Conservation (phyloP, 202 grass and related monocot genomes). For the Carex sylvatica region DNA sequence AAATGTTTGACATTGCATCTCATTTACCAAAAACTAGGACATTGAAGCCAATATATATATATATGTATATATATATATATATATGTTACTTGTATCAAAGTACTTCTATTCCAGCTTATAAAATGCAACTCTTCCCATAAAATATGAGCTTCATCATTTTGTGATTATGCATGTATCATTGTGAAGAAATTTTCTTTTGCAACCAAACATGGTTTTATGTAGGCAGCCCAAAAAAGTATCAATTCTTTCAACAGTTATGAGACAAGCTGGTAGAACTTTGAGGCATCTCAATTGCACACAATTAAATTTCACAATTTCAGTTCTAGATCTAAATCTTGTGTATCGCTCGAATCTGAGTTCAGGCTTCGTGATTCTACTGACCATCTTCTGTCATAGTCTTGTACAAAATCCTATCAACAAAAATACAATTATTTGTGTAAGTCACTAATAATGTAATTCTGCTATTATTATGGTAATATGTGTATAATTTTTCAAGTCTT, state of each 20-base stretch:
- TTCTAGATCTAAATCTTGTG: conserved; percentile 31
- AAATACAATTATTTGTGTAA: neutral
- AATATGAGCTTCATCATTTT: conserved; percentile 4
- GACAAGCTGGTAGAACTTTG: neutral
- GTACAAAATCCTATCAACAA: conserved; percentile 18
- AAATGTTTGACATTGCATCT: neutral
- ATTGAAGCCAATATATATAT: neutral
- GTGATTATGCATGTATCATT: neutral
- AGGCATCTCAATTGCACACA: conserved; percentile 18
- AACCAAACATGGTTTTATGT: conserved; percentile 7
- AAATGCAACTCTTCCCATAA: neutral
- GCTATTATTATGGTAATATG: neutral
- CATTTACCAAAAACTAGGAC: conserved; percentile 1
- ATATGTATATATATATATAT: too few species aligned
- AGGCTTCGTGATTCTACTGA: conserved; percentile 1
- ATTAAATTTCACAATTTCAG: conserved; percentile 18
- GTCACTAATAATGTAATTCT: neutral
- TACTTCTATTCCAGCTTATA: neutral
- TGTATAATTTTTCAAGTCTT: neutral
- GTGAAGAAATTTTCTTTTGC: conserved; percentile 1
- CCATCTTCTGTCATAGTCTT: conserved; percentile 14
- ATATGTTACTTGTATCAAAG: neutral
- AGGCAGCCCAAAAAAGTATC: neutral
- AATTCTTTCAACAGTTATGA: neutral
- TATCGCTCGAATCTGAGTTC: conserved; percentile 19